Base-by-base conservation (phyloP, 495 filamentous ascomycete genomes). In the Podospora fimiseda region DNA sequence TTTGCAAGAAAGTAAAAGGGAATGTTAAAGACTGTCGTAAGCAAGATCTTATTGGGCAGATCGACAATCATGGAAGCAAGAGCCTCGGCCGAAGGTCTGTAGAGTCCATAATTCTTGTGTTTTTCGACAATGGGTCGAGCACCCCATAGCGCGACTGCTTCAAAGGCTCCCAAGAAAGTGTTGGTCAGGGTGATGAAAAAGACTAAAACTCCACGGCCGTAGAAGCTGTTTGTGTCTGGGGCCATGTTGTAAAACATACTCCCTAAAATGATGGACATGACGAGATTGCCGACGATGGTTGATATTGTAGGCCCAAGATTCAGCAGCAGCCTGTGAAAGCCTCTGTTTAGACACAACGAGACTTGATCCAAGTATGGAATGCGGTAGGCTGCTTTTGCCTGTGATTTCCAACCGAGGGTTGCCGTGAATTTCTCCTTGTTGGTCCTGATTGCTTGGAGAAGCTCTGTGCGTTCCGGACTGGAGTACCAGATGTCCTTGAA, bases 111-210 rank as follows among this genome's bases (percentile, higher is more conserved):
- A 1, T 73, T 76, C 1, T 73, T 72, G 53, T 86, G 83, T 58
- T 85, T 85, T 46, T 82, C 78, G 15, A 87, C 76, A 23, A 86
- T 80, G 27, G 80, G 79, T 16, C 80, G 73, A 60, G 83, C 77
- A 7, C 73, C 70, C 48, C 82, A 84, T n/a, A 82, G 70, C 9
- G 62, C 75, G 44, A 80, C 80, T 61, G 85, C 82, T 58, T 88
- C 83, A 0, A 76, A 70, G 30, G 74, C 73, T 21, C 74, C 64
- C n/a, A 80, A 76, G 14, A 66, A 36, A 9, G 63, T 59, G n/a
- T 64, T 66, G 41, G 86, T 85, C 14, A 87, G 62, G 73, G 60
- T 77, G 66, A 51, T 74, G 62, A 51, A 78, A 80, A 69, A 81
- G 67, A 56, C 72, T 43, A 74, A 67, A 43, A 84, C 84, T 14